phyloP scores from a whole-genome alignment of 2,329 filamentous ascomycete species.

The Huntiella omanensis region DNA sequence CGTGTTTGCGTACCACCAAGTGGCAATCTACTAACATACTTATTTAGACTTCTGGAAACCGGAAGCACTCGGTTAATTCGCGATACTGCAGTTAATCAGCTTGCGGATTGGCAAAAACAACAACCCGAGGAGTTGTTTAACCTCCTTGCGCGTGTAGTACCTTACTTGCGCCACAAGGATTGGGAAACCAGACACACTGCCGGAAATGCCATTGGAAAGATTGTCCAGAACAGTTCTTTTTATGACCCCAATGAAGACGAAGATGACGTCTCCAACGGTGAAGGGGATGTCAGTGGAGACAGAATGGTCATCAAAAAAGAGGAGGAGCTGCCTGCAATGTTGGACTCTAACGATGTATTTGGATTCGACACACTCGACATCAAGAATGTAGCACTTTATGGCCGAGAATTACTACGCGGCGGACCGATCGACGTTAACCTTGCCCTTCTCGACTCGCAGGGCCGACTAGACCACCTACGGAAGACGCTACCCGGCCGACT shows the following conservation, averaged over 20 bases:
- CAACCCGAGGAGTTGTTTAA: slow-evolving; percentile 97
- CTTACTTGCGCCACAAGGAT: slow-evolving; percentile 82
- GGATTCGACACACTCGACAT: slow-evolving; percentile 59
- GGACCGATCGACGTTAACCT: slow-evolving; percentile 74
- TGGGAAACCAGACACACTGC: slow-evolving; percentile 94
- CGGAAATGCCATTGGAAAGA: slow-evolving; percentile 84
- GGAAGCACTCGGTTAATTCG: slow-evolving; percentile 91
- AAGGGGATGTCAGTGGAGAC: slow-evolving; percentile 17
- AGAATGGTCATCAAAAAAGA: slow-evolving; percentile 37
- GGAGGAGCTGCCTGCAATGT: slow-evolving; percentile 26
- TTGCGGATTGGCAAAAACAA: slow-evolving; percentile 94
- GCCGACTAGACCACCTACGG: slow-evolving; percentile 71
- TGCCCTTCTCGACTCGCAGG: slow-evolving; percentile 61
- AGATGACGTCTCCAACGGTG: slow-evolving; percentile 14
- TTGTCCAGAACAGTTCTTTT: slow-evolving; percentile 68
- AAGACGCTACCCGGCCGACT: slow-evolving; percentile 68
- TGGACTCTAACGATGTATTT: slow-evolving; percentile 16
- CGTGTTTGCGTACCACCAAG: too few species aligned
- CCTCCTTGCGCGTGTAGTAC: slow-evolving; percentile 79
- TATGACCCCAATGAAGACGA: slow-evolving; percentile 80
- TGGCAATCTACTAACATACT: not conserved
- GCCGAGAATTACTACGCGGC: slow-evolving; percentile 67
- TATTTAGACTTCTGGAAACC: slow-evolving; percentile 48
- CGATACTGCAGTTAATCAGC: slow-evolving; percentile 89
- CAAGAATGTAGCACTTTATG: slow-evolving; percentile 59